Percentiles rank a stretch among this genome's conserved stretches.
Evolutionary conservation across 352 stramenopile species (phyloP).

Genomic region (Globisporangium middletonii): DNA sequence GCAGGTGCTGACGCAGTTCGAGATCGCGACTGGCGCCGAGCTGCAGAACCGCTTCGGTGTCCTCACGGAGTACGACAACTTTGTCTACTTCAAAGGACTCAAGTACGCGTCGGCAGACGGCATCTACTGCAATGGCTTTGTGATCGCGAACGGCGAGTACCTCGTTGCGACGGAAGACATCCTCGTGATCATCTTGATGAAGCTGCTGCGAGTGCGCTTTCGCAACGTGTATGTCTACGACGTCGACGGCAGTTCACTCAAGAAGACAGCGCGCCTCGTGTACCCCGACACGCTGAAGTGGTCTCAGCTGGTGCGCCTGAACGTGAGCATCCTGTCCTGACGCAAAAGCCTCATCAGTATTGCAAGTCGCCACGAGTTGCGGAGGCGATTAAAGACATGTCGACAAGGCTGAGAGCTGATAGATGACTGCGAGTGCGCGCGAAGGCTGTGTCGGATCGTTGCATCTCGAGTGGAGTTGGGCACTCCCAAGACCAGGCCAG

Average conservation of each 20-base stretch:
- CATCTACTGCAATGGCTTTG: conserved; percentile 17
- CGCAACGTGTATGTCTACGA: conserved; percentile 7
- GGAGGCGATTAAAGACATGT: too few species aligned
- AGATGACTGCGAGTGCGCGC: too few species aligned
- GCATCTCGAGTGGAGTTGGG: too few species aligned
- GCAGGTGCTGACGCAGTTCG: conserved; percentile 15
- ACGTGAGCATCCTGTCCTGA: neutral
- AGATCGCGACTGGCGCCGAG: conserved; percentile 7
- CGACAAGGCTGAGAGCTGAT: too few species aligned
- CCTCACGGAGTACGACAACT: conserved; percentile 1
- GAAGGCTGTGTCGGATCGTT: too few species aligned
- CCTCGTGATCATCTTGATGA: conserved; percentile 11
- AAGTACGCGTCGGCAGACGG: neutral
- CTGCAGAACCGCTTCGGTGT: conserved; percentile 1
- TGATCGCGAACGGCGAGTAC: conserved; percentile 24
- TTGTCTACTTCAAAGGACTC: neutral
- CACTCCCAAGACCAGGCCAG: too few species aligned
- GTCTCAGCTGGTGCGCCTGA: neutral
- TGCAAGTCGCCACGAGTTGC: neutral
- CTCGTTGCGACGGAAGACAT: conserved; percentile 19
- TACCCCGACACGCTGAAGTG: neutral
- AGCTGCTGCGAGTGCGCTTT: too few species aligned
- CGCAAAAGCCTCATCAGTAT: neutral
- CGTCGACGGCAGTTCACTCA: neutral
- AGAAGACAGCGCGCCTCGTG: neutral